These are phyloP conservation scores for Heterobasidion irregulare DNA, from an alignment of 1,284 basidiomycete species.

Conservation along the genomic window DNA sequence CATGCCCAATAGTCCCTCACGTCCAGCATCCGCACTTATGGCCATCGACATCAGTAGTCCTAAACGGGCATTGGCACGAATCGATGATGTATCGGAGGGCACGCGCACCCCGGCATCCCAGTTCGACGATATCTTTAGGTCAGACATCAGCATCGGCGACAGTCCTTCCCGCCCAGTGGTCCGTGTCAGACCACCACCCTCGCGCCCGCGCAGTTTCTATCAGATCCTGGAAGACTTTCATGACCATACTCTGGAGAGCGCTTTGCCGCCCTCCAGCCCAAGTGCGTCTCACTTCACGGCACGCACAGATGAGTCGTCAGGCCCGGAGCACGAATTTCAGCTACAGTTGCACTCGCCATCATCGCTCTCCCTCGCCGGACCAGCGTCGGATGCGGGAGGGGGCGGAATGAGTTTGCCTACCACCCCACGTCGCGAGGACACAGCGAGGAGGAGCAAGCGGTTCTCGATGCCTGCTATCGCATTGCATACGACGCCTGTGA, in stretches of 20 bases:
- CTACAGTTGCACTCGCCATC: background rate
- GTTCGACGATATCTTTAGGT: background rate
- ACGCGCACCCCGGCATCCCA: background rate
- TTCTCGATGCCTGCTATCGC: slow-evolving; percentile 70
- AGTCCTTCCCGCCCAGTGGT: slow-evolving; percentile 22
- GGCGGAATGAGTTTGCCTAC: slow-evolving; percentile 5
- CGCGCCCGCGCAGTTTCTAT: slow-evolving; percentile 52
- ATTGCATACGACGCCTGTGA: slow-evolving; percentile 64
- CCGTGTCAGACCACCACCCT: slow-evolving; percentile 25
- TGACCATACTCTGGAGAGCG: slow-evolving; percentile 11
- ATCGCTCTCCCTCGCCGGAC: background rate
- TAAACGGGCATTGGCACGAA: slow-evolving; percentile 16
- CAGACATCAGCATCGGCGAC: background rate
- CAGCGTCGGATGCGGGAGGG: background rate
- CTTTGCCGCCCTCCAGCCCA: slow-evolving; percentile 15
- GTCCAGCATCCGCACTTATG: slow-evolving; percentile 31
- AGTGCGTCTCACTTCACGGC: slow-evolving; percentile 18
- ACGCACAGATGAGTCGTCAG: slow-evolving; percentile 14
- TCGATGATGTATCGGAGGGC: slow-evolving; percentile 7
- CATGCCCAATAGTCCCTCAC: slow-evolving; percentile 15
- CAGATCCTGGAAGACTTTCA: slow-evolving; percentile 60
- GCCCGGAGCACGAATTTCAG: background rate
- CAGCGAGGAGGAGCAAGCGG: slow-evolving; percentile 52
- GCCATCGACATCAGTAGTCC: slow-evolving; percentile 27
- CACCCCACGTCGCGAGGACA: slow-evolving; percentile 38